Percentiles rank a stretch among this genome's conserved stretches.
Conservation (phyloP, 495 filamentous ascomycete species). For the Hypoxylon rickii region DNA sequence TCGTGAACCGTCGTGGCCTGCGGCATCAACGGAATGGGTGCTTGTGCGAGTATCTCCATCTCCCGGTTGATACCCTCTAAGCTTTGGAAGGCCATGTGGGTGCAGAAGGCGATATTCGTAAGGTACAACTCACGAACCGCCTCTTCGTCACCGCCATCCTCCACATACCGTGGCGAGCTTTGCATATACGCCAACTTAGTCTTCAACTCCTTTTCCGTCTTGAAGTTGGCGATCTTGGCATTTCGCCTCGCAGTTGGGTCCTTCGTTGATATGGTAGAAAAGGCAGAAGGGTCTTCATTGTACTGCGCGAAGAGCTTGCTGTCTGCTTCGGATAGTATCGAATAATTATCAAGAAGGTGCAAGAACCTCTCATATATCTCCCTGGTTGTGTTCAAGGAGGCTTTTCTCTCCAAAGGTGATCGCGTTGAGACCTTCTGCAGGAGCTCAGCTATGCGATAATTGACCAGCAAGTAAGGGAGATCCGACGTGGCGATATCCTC, state of each 20-base stretch:
- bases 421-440: constrained; percentile 53
- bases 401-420: constrained; percentile 63
- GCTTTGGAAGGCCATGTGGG: constrained; percentile 80
- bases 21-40: constrained; percentile 57
- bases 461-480: constrained; percentile 65
- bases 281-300: constrained; percentile 64
- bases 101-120: constrained; percentile 69
- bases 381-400: constrained; percentile 63
- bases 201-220: constrained; percentile 84
- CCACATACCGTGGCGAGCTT: constrained; percentile 47
- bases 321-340: constrained; percentile 68
- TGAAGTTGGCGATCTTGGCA: constrained; percentile 84
- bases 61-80: constrained; percentile 86
- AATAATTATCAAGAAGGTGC: constrained; percentile 74
- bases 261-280: constrained; percentile 67
- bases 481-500: constrained; percentile 88
- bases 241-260: constrained; percentile 77
- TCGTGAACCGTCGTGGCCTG: constrained; percentile 41
- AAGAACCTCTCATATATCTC: constrained; percentile 77
- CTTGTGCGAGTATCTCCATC: constrained; percentile 75
- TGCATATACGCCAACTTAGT: constrained; percentile 68
- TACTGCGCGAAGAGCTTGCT: constrained; percentile 74
- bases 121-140: constrained; percentile 77
- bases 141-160: constrained; percentile 68
- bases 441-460: constrained; percentile 42